These are phyloP conservation scores for Eleusine indica DNA, from an alignment of 176 grass and related monocot species.

Conservation along the genomic window DNA sequence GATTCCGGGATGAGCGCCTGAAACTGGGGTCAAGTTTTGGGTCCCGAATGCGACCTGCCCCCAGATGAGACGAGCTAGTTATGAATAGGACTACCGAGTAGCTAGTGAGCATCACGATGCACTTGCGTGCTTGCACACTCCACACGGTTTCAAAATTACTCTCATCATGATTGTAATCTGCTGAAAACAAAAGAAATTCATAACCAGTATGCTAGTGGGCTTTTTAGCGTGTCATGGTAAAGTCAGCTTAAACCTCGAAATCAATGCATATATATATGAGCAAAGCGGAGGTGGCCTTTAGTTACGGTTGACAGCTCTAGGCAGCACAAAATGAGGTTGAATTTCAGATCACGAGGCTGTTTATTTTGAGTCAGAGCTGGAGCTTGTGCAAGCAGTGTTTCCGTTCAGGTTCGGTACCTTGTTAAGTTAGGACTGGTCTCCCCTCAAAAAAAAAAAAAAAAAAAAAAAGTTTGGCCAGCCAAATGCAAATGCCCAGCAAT, in stretches of 20 bases:
- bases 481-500: neutral
- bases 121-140: neutral
- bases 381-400: too few species aligned
- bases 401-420: neutral
- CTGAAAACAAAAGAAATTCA: neutral
- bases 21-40: constrained; percentile 32
- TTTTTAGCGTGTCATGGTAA: neutral
- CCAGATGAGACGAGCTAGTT: neutral
- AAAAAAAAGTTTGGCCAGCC: neutral
- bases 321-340: too few species aligned
- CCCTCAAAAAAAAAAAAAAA: neutral
- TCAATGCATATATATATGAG: neutral
- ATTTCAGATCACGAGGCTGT: too few species aligned
- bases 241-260: neutral
- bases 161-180: neutral
- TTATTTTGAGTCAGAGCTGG: too few species aligned
- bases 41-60: neutral
- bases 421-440: neutral
- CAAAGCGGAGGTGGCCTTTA: too few species aligned
- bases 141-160: neutral
- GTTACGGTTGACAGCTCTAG: too few species aligned
- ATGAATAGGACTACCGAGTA: neutral
- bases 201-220: neutral
- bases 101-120: neutral
- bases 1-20: constrained; percentile 21